These are phyloP conservation scores for Diaporthe australafricana DNA, from an alignment of 2,329 filamentous ascomycete species.

Conservation along the genomic window DNA sequence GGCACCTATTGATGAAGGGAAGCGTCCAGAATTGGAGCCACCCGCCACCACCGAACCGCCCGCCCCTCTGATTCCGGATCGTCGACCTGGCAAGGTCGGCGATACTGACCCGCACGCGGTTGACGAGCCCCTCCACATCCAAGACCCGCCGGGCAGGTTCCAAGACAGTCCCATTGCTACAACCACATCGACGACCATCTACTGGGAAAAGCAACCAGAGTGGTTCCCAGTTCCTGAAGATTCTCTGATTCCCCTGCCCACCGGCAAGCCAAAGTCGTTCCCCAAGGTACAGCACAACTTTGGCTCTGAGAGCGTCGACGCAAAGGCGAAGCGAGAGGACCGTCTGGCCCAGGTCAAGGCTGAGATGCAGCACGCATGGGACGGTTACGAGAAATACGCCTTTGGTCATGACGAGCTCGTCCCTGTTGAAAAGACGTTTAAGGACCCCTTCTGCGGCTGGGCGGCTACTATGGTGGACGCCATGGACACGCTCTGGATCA, in stretches of 20 bases:
- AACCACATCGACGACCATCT: constrained; percentile 53
- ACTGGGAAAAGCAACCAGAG: constrained; percentile 82
- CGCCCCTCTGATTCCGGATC: constrained; percentile 46
- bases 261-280: constrained; percentile 74
- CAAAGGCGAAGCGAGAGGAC: constrained; percentile 71
- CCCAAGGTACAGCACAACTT: constrained; percentile 84
- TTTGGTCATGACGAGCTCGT: constrained; percentile 89
- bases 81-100: constrained; percentile 41
- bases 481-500: constrained; percentile 88
- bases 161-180: constrained; percentile 39
- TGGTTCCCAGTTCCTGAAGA: constrained; percentile 80
- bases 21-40: constrained; percentile 42
- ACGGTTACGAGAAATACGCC: constrained; percentile 81
- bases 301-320: constrained; percentile 69
- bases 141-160: constrained; percentile 43
- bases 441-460: constrained; percentile 92
- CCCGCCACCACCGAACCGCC: constrained; percentile 42
- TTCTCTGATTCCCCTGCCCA: constrained; percentile 81
- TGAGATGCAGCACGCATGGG: constrained; percentile 84
- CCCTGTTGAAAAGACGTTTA: constrained; percentile 74
- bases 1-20: constrained; percentile 4
- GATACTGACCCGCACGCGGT: constrained; percentile 40
- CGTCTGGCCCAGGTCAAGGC: constrained; percentile 76
- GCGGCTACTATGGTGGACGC: constrained; percentile 87
- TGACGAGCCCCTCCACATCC: constrained; percentile 35